phyloP scores from a whole-genome alignment of 225 moss, liverwort and hornwort species.

The Neckera pumila region DNA sequence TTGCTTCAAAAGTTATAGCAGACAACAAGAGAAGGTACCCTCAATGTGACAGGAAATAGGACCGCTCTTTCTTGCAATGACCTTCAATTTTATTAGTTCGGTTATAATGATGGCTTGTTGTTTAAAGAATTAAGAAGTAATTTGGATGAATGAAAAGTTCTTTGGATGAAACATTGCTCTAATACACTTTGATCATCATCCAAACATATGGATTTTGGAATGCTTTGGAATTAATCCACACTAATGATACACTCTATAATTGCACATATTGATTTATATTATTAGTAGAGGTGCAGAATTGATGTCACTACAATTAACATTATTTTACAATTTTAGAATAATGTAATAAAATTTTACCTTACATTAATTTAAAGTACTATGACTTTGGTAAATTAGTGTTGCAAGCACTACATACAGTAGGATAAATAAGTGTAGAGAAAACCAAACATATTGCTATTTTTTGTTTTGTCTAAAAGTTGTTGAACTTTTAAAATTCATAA shows the following conservation, averaged over 20 bases:
- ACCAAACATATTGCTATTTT: neutral
- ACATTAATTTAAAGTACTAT: neutral
- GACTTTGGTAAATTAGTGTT: neutral
- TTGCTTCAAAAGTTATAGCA: no score
- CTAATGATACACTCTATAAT: neutral
- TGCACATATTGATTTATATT: neutral
- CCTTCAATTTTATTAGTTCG: neutral
- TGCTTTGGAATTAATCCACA: accelerated
- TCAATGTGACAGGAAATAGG: no score
- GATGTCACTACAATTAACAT: neutral
- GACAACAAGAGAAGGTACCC: no score
- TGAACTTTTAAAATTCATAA: neutral
- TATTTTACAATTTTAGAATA: neutral
- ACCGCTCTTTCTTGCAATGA: no score
- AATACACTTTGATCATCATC: neutral
- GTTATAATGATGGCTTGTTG: no score
- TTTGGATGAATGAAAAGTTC: neutral
- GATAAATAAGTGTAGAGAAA: neutral
- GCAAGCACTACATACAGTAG: neutral
- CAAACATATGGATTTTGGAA: accelerated
- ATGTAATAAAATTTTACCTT: neutral
- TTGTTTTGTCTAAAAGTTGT: neutral
- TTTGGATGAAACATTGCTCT: neutral
- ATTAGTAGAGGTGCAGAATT: neutral
- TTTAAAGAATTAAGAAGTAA: neutral